Percentiles rank a stretch among this genome's conserved stretches.
Evolutionary conservation across 225 moss, liverwort and hornwort species (phyloP).

Genomic region (Neckera pumila): DNA sequence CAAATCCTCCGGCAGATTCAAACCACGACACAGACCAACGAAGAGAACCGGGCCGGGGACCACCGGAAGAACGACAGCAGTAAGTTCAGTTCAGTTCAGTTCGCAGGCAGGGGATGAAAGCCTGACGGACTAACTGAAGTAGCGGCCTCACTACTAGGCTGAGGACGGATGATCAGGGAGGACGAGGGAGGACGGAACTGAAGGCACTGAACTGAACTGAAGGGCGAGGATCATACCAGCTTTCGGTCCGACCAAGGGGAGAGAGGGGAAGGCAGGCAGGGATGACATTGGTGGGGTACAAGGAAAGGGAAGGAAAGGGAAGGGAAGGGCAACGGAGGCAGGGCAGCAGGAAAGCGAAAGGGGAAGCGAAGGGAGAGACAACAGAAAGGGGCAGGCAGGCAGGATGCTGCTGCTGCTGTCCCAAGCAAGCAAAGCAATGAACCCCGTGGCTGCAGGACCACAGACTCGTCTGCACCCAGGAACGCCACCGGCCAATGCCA

Average conservation of each 20-base stretch:
- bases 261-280: background rate
- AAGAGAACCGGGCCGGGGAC: background rate
- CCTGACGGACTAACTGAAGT: too few relatives aligned
- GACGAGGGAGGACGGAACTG: too few relatives aligned
- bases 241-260: background rate
- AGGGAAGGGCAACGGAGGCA: too few relatives aligned
- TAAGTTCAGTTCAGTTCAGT: too few relatives aligned
- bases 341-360: background rate
- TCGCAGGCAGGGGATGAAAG: background rate
- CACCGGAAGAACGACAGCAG: background rate
- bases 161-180: too few relatives aligned
- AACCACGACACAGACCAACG: background rate
- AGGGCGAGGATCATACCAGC: too few relatives aligned
- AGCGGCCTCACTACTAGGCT: too few relatives aligned
- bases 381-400: background rate
- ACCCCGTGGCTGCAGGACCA: constrained; percentile 21
- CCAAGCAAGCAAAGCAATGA: constrained; percentile 1
- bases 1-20: background rate
- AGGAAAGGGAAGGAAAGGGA: background rate
- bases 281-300: background rate
- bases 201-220: too few relatives aligned
- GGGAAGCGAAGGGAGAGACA: background rate
- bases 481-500: constrained; percentile 4
- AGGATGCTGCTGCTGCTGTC: background rate
- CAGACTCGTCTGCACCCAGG: constrained; percentile 1